Conservation (phyloP, 1,139 yeast species). For the Magnusiomyces suaveolens region DNA sequence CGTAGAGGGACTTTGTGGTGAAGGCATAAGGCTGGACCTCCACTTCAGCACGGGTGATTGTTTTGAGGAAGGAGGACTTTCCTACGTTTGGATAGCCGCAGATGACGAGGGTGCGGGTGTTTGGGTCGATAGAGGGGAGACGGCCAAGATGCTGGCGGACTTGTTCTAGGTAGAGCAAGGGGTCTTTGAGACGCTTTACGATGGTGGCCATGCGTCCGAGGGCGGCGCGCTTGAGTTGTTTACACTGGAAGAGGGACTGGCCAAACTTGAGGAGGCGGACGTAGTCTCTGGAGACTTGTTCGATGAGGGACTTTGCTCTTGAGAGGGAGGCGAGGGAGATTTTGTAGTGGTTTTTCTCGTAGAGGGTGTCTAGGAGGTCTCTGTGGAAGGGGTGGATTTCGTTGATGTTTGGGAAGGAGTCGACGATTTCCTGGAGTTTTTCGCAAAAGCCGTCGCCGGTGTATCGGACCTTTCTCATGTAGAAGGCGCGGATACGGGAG, state of each 20-base stretch:
- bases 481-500: conserved; percentile 93
- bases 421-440: conserved; percentile 73
- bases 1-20: conserved; percentile 90
- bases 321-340: conserved; percentile 94
- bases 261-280: conserved; percentile 89
- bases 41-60: conserved; percentile 95
- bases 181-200: conserved; percentile 87
- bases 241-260: conserved; percentile 95
- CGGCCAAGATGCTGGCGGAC: conserved; percentile 99
- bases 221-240: conserved; percentile 96
- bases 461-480: conserved; percentile 93
- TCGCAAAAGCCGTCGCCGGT: conserved; percentile 95
- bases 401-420: conserved; percentile 90
- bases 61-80: conserved; percentile 85
- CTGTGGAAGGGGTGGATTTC: conserved; percentile 98
- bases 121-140: conserved; percentile 95
- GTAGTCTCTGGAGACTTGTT: conserved; percentile 93
- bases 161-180: conserved; percentile 86
- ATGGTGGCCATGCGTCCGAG: conserved; percentile 99
- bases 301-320: conserved; percentile 86
- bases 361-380: conserved; percentile 92
- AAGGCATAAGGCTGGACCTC: conserved; percentile 99
- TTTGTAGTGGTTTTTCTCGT: conserved; percentile 95
- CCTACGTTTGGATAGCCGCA: conserved; percentile 99
- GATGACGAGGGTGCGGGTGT: conserved; percentile 90